Evolutionary conservation across 257 asterid species (phyloP).

Genomic region (Leonotis leonurus): DNA sequence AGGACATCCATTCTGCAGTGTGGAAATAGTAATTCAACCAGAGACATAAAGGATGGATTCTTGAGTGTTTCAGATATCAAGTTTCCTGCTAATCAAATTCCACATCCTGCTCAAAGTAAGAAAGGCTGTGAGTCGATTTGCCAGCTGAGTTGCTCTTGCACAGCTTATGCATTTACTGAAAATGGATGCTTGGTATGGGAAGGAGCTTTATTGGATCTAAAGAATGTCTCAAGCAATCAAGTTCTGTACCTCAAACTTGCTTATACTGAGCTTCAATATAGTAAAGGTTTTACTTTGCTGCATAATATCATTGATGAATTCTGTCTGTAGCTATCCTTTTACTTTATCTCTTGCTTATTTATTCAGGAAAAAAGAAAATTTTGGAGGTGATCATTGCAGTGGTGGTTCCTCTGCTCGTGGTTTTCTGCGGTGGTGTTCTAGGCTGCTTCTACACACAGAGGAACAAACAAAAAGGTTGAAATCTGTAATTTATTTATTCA

Average conservation of each 20-base stretch:
- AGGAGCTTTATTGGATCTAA: constrained; percentile 20
- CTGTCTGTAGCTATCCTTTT: not conserved
- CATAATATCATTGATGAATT: not conserved
- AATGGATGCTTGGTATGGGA: constrained; percentile 27
- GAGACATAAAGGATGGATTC: constrained; percentile 18
- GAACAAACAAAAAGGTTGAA: constrained; percentile 23
- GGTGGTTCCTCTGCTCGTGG: constrained; percentile 24
- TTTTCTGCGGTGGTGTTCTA: constrained; percentile 24
- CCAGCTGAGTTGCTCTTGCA: constrained; percentile 21
- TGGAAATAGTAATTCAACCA: not conserved
- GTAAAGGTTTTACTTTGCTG: constrained; percentile 20
- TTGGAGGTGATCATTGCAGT: constrained; percentile 24
- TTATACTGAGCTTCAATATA: constrained; percentile 20
- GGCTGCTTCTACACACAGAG: constrained; percentile 26
- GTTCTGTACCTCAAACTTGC: constrained; percentile 24
- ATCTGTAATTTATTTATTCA: no score
- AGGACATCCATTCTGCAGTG: constrained; percentile 28
- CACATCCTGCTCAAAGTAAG: not conserved
- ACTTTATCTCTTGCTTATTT: not conserved
- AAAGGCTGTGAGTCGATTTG: constrained; percentile 24
- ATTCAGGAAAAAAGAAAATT: constrained; percentile 21
- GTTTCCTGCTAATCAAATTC: constrained; percentile 9
- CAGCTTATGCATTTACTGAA: constrained; percentile 23
- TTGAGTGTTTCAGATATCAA: not conserved
- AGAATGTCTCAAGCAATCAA: not conserved